Conservation (phyloP, 176 grass and related monocot species). For the Oryza longistaminata region DNA sequence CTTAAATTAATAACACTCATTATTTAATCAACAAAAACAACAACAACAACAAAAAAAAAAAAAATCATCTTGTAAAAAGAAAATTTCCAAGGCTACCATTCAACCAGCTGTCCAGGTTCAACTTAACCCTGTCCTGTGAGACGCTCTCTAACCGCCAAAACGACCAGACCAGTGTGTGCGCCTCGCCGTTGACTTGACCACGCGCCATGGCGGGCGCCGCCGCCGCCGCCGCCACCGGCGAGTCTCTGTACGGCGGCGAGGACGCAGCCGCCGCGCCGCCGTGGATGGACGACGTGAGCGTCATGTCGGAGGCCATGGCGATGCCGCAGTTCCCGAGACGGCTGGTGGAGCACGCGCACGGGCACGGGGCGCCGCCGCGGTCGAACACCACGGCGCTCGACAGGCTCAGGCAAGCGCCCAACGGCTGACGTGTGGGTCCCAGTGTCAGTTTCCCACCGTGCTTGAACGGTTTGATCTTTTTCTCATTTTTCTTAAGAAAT, state of each 20-base stretch:
- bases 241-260: neutral
- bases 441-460: neutral
- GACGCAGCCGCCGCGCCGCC: neutral
- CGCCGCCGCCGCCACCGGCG: neutral
- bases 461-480: neutral
- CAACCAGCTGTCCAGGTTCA: neutral
- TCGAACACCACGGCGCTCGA: constrained; percentile 18
- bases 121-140: neutral
- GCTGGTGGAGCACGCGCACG: neutral
- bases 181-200: neutral
- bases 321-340: constrained; percentile 40
- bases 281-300: constrained; percentile 20
- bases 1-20: neutral
- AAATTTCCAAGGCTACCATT: neutral
- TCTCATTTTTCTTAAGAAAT: neutral
- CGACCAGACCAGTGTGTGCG: neutral
- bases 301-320: constrained; percentile 40
- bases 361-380: neutral
- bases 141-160: neutral
- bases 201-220: neutral
- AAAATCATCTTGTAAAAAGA: neutral
- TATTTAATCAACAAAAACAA: neutral
- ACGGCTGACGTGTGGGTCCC: neutral
- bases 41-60: neutral
- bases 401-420: neutral